Conservation (phyloP, 345 rosid genomes). For the Firmiana major region DNA sequence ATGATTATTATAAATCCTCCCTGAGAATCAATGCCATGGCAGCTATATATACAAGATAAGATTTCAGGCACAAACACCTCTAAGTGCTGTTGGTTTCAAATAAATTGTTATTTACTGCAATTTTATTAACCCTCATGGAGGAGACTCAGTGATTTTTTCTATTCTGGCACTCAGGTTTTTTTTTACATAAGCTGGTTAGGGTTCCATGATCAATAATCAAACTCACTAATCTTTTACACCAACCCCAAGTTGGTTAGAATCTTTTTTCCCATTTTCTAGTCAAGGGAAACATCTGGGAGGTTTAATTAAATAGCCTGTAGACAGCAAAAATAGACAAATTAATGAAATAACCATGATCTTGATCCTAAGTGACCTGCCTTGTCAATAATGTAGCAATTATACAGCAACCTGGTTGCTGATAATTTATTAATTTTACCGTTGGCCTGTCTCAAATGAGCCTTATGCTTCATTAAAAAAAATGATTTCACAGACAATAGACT, state of each 20-base stretch:
- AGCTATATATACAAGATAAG: too few relatives aligned
- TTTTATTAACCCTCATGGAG: not conserved
- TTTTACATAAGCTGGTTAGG: not conserved
- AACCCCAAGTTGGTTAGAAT: not conserved
- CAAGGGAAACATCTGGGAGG: not conserved
- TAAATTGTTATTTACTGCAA: too few relatives aligned
- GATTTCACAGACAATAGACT: slow-evolving; percentile 10
- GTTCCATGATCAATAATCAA: not conserved
- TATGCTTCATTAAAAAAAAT: slow-evolving; percentile 11
- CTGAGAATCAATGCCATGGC: too few relatives aligned
- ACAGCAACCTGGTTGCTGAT: slow-evolving; percentile 3
- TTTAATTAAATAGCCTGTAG: not conserved
- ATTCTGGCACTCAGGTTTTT: not conserved
- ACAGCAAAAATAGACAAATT: not conserved
- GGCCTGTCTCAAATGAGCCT: slow-evolving; percentile 23
- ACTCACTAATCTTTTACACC: not conserved
- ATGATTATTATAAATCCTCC: not conserved
- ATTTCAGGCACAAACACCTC: too few relatives aligned
- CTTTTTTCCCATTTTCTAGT: not conserved
- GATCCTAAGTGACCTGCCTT: not conserved
- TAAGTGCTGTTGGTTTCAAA: too few relatives aligned
- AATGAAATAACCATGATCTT: not conserved
- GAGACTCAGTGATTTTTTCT: not conserved
- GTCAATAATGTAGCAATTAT: not conserved
- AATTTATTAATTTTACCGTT: slow-evolving; percentile 35